A percentile compares a stretch with the other conserved stretches of the same genome.
Evolutionary conservation across 108 stramenopile species (phyloP).

Genomic region (Skeletonema marinoi): DNA sequence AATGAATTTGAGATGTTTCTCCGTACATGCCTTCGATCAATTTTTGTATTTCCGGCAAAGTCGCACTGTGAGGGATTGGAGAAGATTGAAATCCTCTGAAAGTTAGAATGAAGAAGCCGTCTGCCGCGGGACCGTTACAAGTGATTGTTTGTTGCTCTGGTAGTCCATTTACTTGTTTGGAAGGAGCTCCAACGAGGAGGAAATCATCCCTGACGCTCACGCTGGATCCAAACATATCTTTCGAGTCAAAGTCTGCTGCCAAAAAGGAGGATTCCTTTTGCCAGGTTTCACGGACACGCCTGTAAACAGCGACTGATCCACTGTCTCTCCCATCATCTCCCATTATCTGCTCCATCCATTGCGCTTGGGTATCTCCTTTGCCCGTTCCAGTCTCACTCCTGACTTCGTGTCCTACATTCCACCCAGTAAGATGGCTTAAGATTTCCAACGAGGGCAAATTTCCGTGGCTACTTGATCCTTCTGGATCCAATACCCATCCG

Average conservation of each 20-base stretch:
- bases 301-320: slow-evolving; percentile 60
- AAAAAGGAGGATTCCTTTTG: slow-evolving; percentile 40
- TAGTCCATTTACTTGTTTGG: slow-evolving; percentile 60
- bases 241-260: slow-evolving; percentile 56
- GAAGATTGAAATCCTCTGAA: slow-evolving; percentile 72
- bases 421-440: slow-evolving; percentile 53
- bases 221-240: slow-evolving; percentile 62
- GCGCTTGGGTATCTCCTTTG: slow-evolving; percentile 43
- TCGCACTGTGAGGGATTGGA: slow-evolving; percentile 53
- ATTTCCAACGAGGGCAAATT: slow-evolving; percentile 58
- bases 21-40: slow-evolving; percentile 57
- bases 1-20: slow-evolving; percentile 54
- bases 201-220: slow-evolving; percentile 41
- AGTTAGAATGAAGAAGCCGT: slow-evolving; percentile 53
- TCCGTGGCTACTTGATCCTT: slow-evolving; percentile 38
- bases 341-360: slow-evolving; percentile 64
- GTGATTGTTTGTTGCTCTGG: slow-evolving; percentile 58
- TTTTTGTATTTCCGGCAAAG: slow-evolving; percentile 45
- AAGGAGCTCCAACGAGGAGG: slow-evolving; percentile 67
- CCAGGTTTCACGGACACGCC: slow-evolving; percentile 47
- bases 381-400: slow-evolving; percentile 45
- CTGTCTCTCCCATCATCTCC: slow-evolving; percentile 58
- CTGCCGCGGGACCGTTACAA: slow-evolving; percentile 43
- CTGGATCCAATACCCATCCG: slow-evolving; percentile 51
- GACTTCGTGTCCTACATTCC: slow-evolving; percentile 42